Base-by-base conservation (phyloP, 306 rosid species). In the Ziziphus jujuba region DNA sequence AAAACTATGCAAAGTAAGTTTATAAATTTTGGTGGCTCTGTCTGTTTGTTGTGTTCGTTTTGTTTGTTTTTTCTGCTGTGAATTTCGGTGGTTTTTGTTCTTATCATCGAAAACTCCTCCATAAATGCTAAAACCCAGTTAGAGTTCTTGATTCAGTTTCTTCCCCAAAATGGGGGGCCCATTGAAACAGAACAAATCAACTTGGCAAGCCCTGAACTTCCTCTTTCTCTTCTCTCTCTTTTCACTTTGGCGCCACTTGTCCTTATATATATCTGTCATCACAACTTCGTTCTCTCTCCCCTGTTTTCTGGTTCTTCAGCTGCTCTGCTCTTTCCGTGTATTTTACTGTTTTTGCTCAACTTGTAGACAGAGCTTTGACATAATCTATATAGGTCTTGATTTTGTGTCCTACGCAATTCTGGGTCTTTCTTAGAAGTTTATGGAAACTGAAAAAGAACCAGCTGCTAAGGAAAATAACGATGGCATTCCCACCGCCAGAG, bases 371-470 rank as follows among this genome's bases (percentile, higher is more conserved):
- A 5, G 23, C 62, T 12, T 15, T 25, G 45, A 45, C 28, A 33
- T 19, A 54, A 52, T 2, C 38, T 24, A 10, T 53, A 14, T 56
- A 24, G n/a, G 45, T 40, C 3, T 14, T 21, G 16, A 25, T 48
- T 15, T 25, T 45, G 44, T 28, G 24, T 19, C 55, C 9, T 55
- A 11, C 49, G 61, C 54, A 59, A 23, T 60, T 56, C 34, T 10
- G 59, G 40, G n/a, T 8, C 10, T 25, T 14, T 59, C 36, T 9
- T 20, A 50, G 61, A 28, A 13, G 56, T 52, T 36, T 2, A 80
- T 84, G 88, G 81, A 64, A 4, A 62, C 49, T 56, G 75, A 68
- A 45, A 75, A 66, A 61, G 75, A 77, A 60, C 38, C 47, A 31
- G 34, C 66, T 55, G 55, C 53, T 47, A 50, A 68, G 56, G 51